Evolutionary conservation across 305 asterid genomes (phyloP), one percentile per base, ranked within the genome.

Genomic region (Fraxinus floribunda): DNA sequence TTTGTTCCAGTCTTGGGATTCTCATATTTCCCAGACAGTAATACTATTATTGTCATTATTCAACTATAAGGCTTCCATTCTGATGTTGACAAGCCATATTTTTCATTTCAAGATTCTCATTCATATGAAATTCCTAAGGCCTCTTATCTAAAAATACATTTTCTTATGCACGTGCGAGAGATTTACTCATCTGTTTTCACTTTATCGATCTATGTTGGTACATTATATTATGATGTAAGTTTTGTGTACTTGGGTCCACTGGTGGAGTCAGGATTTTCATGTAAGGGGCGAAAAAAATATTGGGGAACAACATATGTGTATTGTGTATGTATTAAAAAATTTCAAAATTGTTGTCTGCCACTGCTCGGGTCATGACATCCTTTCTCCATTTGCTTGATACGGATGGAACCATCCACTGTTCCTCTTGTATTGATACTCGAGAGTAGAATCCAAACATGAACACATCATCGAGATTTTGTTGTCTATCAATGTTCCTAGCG

Each of bases 21-120:
- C 81, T 84, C 83, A 86, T 84, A 81, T 79, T 82, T 83, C 88
- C 84, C 84, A 55, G 79, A 80, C 81, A 78, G 72, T 73, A 73
- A 32, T 62, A 80, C 76, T 68, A 10, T 29, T 77, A 62, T 83
- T 83, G 57, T 34, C 68, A 77, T 82, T 34, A 29, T 41, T 80
- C 34, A 71, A 81, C 83, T 49, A 38, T 39, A 78, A 70, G 85
- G 79, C 78, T 86, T 75, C 74, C 44, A 71, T 66, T 85, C 75
- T 79, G 68, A 66, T 24, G 77, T 75, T 77, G 77, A 74, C 83
- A 81, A 83, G 75, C 86, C 79, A 80, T 64, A 64, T 77, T 81
- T 80, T 75, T 78, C 38, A 35, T 75, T 78, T 86, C 57, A 79
- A 68, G 71, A 20, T 77, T 68, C 41, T 30, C 22, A 76, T 46